Base-by-base conservation (phyloP, 2,329 filamentous ascomycete genomes). In the Ophiostoma fasciatum region DNA sequence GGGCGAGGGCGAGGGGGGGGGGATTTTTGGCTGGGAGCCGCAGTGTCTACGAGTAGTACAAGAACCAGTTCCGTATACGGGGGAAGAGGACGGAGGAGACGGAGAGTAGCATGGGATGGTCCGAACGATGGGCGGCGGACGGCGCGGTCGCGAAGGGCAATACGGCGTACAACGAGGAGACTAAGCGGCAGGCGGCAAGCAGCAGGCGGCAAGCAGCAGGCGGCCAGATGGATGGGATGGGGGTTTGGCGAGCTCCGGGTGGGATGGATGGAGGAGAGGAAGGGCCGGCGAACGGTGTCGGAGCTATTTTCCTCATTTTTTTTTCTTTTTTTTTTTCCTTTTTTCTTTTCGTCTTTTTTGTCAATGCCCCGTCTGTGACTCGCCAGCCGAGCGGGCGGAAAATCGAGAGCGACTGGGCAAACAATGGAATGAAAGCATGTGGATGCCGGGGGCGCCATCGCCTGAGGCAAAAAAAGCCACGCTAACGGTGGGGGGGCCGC, bases 281-380 rank as follows among this genome's bases (percentile, higher is more conserved):
- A 12, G 23, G 4, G 11, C 9, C 15, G 11, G 11, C 39, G 40
- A 45, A 45, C 41, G 43, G 43, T 42, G 41, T 45, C 43, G 43
- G 43, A 42, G 41, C 18, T 31, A 25, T 19, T 4, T 4, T 6
- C 22, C 13, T 23, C 3, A 5, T 17, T 19, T 28, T 39, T 42
- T 41, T 31, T 27, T 27, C 28, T 23, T 28, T 18, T 23, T 14
- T 29, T 26, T 15, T 25, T 25, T 25, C 6, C 8, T 28, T 10
- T 17, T 12, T 10, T 28, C n/a, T 28, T 21, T 14, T 31, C 18
- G 13, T 17, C 17, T 28, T 28, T 28, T 10, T 20, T 28, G 20
- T 22, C 25, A 20, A 14, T 31, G 19, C 28, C n/a, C n/a, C n/a
- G n/a, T n/a, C n/a, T n/a, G n/a, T n/a, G n/a, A n/a, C n/a, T n/a